phyloP scores from a whole-genome alignment of 371 early-diverging fungal genomes.

The Rhizopus delemar region DNA sequence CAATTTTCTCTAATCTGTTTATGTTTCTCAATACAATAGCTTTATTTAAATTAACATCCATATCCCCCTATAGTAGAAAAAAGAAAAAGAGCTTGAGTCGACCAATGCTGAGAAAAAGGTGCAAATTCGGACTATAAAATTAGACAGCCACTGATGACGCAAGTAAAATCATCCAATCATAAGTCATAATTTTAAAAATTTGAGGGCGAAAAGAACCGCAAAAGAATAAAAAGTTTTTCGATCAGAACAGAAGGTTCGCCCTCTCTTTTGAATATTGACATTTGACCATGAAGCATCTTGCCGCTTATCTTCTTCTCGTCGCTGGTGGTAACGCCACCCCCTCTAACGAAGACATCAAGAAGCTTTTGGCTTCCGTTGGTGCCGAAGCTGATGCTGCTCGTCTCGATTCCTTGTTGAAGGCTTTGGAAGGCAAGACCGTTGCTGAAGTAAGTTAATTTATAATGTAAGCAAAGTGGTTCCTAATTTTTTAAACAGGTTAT shows the following conservation, averaged over 20 bases:
- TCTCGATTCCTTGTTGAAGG: constrained; percentile 70
- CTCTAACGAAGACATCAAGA: constrained; percentile 72
- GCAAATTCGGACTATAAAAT: too few species aligned
- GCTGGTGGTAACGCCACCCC: constrained; percentile 84
- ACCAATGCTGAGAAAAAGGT: too few species aligned
- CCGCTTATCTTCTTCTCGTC: constrained; percentile 91
- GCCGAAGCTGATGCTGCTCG: constrained; percentile 83
- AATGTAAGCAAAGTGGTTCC: not conserved
- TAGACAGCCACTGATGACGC: constrained; percentile 7
- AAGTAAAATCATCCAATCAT: not conserved
- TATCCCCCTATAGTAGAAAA: too few species aligned
- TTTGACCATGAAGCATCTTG: constrained; percentile 86
- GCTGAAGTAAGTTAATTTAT: constrained; percentile 55
- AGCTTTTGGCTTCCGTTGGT: constrained; percentile 87
- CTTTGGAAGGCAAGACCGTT: constrained; percentile 86
- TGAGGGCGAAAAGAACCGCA: constrained; percentile 4
- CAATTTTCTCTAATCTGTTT: too few species aligned
- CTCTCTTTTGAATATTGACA: constrained; percentile 32
- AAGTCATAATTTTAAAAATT: constrained; percentile 2
- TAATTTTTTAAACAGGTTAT: constrained; percentile 55
- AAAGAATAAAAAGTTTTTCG: constrained; percentile 27
- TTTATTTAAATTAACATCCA: too few species aligned
- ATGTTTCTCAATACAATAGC: too few species aligned
- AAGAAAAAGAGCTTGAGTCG: too few species aligned
- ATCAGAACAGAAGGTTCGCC: constrained; percentile 17